These are phyloP conservation scores for Dactylis glomerata DNA, from an alignment of 176 grass and related monocot genomes.

Conservation along the genomic window DNA sequence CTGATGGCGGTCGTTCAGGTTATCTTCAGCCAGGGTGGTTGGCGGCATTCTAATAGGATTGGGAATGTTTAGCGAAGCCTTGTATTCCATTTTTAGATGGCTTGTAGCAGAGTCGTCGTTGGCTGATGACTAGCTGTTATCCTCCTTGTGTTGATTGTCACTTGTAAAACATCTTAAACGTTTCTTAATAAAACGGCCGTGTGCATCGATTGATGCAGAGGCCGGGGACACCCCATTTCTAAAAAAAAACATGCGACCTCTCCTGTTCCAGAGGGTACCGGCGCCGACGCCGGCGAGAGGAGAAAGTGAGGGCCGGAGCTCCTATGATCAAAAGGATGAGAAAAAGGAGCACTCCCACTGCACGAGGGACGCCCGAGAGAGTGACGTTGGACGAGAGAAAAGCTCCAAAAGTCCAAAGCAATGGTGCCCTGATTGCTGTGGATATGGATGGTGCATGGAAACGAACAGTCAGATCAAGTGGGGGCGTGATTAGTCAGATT, in stretches of 20 bases:
- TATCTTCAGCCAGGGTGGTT: no score
- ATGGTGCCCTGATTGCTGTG: not conserved
- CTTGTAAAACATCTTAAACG: no score
- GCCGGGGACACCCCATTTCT: no score
- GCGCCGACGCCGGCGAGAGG: not conserved
- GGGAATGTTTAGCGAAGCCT: no score
- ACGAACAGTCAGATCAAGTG: constrained; percentile 33
- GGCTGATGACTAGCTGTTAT: no score
- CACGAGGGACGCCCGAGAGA: not conserved
- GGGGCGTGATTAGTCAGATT: constrained; percentile 22
- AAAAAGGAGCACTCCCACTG: not conserved
- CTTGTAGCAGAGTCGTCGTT: no score
- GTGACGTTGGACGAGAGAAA: constrained; percentile 2
- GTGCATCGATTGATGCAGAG: no score
- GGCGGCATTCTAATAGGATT: no score
- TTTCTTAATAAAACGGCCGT: no score
- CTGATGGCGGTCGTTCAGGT: no score
- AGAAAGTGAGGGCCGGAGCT: not conserved
- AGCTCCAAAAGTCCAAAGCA: constrained; percentile 6
- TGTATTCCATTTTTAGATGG: no score
- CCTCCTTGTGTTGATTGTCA: no score
- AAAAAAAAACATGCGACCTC: not conserved
- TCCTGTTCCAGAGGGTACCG: not conserved
- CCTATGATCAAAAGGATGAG: not conserved
- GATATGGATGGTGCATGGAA: constrained; percentile 8